Conservation (phyloP, 2,329 filamentous ascomycete genomes). For the Fusarium liriodendri region DNA sequence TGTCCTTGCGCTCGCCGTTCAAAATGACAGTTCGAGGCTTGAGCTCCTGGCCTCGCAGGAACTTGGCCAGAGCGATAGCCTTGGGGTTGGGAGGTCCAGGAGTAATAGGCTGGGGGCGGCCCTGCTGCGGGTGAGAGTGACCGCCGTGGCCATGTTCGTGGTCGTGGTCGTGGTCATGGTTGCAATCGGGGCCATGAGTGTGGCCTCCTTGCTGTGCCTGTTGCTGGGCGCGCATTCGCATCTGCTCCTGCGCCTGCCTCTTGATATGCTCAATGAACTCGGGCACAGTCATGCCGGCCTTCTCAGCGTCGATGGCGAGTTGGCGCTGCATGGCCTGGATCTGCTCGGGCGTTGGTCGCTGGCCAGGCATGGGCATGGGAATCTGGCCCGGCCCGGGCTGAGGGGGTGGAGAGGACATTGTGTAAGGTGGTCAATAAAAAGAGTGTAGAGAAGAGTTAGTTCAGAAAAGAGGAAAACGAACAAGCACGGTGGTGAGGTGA, state of each 20-base stretch:
- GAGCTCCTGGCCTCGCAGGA: slow-evolving; percentile 83
- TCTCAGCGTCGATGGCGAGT: slow-evolving; percentile 83
- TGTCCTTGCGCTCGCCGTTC: slow-evolving; percentile 96
- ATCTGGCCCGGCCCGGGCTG: slow-evolving; percentile 44
- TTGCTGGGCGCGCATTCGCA: slow-evolving; percentile 55
- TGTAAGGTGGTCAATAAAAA: slow-evolving; percentile 15
- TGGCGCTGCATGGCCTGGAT: slow-evolving; percentile 86
- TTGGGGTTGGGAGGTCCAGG: slow-evolving; percentile 89
- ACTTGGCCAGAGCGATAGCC: slow-evolving; percentile 89
- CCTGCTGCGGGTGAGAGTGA: slow-evolving; percentile 46
- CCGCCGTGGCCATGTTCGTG: slow-evolving; percentile 39
- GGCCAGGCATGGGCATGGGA: slow-evolving; percentile 52
- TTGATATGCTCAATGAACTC: slow-evolving; percentile 82
- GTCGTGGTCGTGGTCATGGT: slow-evolving; percentile 42
- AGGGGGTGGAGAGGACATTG: slow-evolving; percentile 47
- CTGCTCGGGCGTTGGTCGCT: slow-evolving; percentile 82
- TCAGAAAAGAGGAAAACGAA: slow-evolving; percentile 16
- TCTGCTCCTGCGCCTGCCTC: slow-evolving; percentile 65
- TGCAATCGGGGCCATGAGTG: slow-evolving; percentile 43
- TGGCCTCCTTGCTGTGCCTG: slow-evolving; percentile 56
- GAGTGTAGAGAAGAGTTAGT: slow-evolving; percentile 26
- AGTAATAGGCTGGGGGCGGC: slow-evolving; percentile 74
- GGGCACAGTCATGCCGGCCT: slow-evolving; percentile 84
- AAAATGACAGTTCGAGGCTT: slow-evolving; percentile 93
- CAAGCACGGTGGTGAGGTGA: slow-evolving; percentile 23